Evolutionary conservation across 2,329 filamentous ascomycete species (phyloP), one percentile per base, ranked within the genome.

Genomic region (Beauveria caledonica): DNA sequence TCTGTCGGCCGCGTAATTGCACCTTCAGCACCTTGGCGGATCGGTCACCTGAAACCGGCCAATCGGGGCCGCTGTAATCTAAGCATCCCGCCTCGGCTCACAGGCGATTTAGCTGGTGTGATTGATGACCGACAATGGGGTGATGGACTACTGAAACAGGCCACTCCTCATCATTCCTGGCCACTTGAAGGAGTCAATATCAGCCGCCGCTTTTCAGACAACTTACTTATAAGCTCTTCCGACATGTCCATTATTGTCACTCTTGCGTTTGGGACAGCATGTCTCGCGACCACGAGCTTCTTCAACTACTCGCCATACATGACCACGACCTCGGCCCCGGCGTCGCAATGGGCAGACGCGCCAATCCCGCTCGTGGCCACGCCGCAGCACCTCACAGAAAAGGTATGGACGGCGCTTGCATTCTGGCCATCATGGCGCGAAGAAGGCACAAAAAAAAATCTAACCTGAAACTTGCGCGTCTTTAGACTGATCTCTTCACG

Each of bases 401-500:
- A 80, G 75, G 79, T 80, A 62, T 19, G 39, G 8, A 11, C 3
- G 33, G 33, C 33, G 11, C 5, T 13, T 36, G 5, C 33, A 36
- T 13, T 36, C 33, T 36, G 33, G 33, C 33, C 11, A 36, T 36
- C 33, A 36, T 36, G 5, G 33, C 5, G 0, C 2, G 2, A 5
- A 36, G n/a, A n/a, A n/a, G n/a, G n/a, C n/a, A n/a, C n/a, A 13
- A 36, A 29, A 29, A 29, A 29, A 29, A 8, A 10, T 5, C 10
- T 36, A 3, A 36, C 5, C 33, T 45, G 10, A 11, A n/a, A 45
- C 19, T 19, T 25, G 9, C 19, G 11, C 11, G 9, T 8, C 33
- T 15, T 23, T 62, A 82, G 78, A 79, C 78, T 42, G 82, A 86
- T 66, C 74, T 84, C 64, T 86, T 85, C 70, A 83, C 80, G 1